Evolutionary conservation across 257 asterid genomes (phyloP), one percentile per base, ranked within the genome.

Genomic region (Ehretia macrophylla): DNA sequence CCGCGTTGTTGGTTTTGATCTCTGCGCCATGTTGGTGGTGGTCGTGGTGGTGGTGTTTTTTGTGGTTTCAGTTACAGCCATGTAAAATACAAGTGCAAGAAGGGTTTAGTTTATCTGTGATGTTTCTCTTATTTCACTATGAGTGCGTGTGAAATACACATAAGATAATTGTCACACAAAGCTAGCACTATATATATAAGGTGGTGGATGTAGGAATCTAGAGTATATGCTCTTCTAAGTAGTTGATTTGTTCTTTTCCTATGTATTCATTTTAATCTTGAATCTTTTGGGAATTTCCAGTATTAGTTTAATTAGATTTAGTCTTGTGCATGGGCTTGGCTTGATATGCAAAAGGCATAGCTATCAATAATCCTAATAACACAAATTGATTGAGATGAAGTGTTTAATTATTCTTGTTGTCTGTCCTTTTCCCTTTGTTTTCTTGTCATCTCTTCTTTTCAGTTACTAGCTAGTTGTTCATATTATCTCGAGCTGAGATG

Each of bases 11-110:
- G 93, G 42, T 72, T 77, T 82, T 2, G 65, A 42, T 21, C 51
- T 27, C 16, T 71, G 65, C 21, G 58, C 38, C 52, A 64, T 70
- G 58, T 54, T 63, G 5, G 37, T 58, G 67, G 21, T 20, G 67
- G 38, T 70, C 12, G 70, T 55, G 60, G 73, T 53, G 4, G 49
- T 67, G 60, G 78, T 44, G 46, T 73, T 61, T 64, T 72, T 75
- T 9, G 64, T 65, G 20, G 75, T 37, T 66, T 85, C 78, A n/a
- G 68, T 64, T 64, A 68, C 72, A 14, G 82, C 83, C 96, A 85
- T 85, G 69, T 27, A 27, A 27, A 53, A 47, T 49, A n/a, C 44
- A 57, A 47, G 14, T 47, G 10, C 17, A 9, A 27, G 40, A 22
- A 51, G 35, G 32, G 14, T 22, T 10, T 46, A 27, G 32, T n/a